Base-by-base conservation (phyloP, 2,329 filamentous ascomycete species). In the Colletotrichum phormii region DNA sequence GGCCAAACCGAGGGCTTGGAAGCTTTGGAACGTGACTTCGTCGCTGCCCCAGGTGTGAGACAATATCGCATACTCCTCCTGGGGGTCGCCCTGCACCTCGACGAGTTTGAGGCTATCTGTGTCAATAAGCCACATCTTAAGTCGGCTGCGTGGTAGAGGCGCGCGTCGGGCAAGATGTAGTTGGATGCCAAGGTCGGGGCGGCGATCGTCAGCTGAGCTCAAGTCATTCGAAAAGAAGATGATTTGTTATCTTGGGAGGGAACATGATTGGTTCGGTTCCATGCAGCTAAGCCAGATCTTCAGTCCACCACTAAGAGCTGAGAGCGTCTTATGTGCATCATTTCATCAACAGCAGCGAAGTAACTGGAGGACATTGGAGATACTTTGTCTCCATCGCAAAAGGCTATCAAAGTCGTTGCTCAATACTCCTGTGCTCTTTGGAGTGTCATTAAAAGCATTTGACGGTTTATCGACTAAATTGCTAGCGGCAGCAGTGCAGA, bases 41-140 rank as follows among this genome's bases (percentile, higher is more conserved):
- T 78, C 77, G 3, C 76, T 67, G 22, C 76, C 77, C 81, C 82
- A 83, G 0, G 80, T 82, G 60, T 83, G 82, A 4, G 81, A 83
- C 1, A 84, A 75, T 37, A 83, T 83, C 12, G 79, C 81, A 59
- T 82, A 84, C 1, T 51, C 53, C 11, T 37, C 67, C 24, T 18
- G 75, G 1, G 67, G 63, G 49, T 76, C 75, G 24, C 75, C 74
- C 4, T 74, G 69, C 37, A 80, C 77, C 33, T 64, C 72, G 22
- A 78, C 67, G 15, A 81, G 75, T 2, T 72, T 31, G 31, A 73
- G 64, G 3, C 68, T 77, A 5, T 67, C 18, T 1, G 73, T 73
- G 64, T 80, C 75, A 7, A 81, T 74, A 7, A 81, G 75, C 29
- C 79, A 74, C 78, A 80, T 81, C 18, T n/a, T 5, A 3, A 35